phyloP scores from a whole-genome alignment of 1,284 basidiomycete species.

The Microbotryum lychnidis-dioicae region DNA sequence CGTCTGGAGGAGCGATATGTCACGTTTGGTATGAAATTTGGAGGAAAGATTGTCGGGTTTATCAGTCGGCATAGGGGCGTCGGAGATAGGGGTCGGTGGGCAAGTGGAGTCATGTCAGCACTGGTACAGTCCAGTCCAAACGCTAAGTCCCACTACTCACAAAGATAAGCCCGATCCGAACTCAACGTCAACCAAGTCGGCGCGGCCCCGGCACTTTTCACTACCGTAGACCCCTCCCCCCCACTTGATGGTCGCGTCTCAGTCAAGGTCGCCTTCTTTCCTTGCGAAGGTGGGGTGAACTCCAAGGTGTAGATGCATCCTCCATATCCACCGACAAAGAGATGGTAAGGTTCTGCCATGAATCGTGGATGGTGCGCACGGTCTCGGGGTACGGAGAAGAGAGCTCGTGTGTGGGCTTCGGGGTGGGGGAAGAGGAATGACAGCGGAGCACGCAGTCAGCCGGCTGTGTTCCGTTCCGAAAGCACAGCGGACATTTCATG shows the following conservation, averaged over 20 bases:
- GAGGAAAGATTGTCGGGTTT: background rate
- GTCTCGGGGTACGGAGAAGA: no score
- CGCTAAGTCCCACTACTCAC: background rate
- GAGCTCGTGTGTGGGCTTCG: no score
- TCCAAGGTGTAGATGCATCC: conserved; percentile 12
- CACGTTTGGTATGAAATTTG: background rate
- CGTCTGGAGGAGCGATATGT: background rate
- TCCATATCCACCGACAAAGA: conserved; percentile 21
- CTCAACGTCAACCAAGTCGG: conserved; percentile 23
- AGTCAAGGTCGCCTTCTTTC: background rate
- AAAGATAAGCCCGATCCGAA: background rate
- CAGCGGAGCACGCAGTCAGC: no score
- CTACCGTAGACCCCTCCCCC: no score
- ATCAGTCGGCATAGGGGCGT: no score
- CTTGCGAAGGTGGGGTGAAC: conserved; percentile 2
- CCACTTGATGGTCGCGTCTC: no score
- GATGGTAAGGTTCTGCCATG: background rate
- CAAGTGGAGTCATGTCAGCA: conserved; percentile 1
- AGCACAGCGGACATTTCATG: no score
- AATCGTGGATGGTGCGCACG: no score
- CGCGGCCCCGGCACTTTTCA: conserved; percentile 6
- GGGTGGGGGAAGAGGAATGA: no score
- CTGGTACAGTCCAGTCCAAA: background rate
- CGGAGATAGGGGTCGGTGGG: background rate
- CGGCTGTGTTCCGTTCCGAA: no score